Percentiles rank a stretch among this genome's conserved stretches.
Conservation (phyloP, 441 rosid genomes). For the Eutrema salsugineum region DNA sequence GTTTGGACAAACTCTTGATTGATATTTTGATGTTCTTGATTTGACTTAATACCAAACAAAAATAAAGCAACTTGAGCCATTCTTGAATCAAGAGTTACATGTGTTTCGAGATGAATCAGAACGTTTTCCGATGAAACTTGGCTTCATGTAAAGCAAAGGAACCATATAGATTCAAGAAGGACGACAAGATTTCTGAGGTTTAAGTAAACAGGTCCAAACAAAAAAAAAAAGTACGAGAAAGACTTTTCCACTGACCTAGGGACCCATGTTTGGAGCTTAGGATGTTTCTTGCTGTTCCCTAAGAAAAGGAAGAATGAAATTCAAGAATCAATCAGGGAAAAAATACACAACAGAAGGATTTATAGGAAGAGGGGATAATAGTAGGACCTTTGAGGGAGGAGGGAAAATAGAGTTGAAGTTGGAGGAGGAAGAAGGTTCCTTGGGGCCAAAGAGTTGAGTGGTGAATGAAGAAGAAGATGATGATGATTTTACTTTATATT, state of each 20-base stretch:
- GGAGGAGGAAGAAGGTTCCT: conserved; percentile 53
- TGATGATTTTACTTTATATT: conserved; percentile 42
- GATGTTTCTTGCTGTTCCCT: conserved; percentile 49
- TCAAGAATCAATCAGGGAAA: background rate
- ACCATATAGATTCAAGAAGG: conserved; percentile 5
- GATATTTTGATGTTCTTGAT: background rate
- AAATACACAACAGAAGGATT: background rate
- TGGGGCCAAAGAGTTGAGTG: conserved; percentile 67
- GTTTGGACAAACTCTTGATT: background rate
- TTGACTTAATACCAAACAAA: background rate
- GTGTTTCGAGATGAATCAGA: background rate
- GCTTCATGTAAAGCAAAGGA: background rate
- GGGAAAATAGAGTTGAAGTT: conserved; percentile 65
- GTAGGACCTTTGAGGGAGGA: conserved; percentile 52
- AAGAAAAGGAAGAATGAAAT: background rate
- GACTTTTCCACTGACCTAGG: conserved; percentile 35
- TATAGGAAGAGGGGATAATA: background rate
- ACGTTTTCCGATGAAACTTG: background rate
- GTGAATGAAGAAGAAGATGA: conserved; percentile 47
- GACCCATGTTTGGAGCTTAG: conserved; percentile 46
- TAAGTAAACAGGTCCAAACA: background rate
- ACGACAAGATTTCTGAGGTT: background rate
- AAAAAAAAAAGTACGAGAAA: background rate
- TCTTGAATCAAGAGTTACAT: background rate
- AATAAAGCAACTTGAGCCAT: conserved; percentile 3